Evolutionary conservation across 108 stramenopile species (phyloP).

Genomic region (Nannochloropsis granulata): DNA sequence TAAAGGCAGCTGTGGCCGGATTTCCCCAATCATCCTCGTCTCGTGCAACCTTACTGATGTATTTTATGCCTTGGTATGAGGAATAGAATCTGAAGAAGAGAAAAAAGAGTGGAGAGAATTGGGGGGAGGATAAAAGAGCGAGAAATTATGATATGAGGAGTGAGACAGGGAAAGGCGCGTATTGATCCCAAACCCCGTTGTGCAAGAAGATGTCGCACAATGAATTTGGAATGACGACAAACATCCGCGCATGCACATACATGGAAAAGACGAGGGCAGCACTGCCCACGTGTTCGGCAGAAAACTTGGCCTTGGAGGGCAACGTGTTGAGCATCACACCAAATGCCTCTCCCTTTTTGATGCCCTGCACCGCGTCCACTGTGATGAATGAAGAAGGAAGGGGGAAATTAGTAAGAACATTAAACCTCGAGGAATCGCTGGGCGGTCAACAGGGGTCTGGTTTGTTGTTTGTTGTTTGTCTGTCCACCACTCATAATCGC

Average conservation of each 20-base stretch:
- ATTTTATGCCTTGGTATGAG: neutral
- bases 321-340: neutral
- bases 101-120: neutral
- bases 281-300: neutral
- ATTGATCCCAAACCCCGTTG: too few relatives aligned
- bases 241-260: neutral
- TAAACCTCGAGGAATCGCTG: too few relatives aligned
- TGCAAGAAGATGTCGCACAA: too few relatives aligned
- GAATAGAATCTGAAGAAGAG: neutral
- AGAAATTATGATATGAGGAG: too few relatives aligned
- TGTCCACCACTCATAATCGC: too few relatives aligned
- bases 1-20: neutral
- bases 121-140: neutral
- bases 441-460: too few relatives aligned
- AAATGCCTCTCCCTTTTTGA: neutral
- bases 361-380: neutral
- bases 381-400: neutral
- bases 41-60: neutral
- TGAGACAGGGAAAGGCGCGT: too few relatives aligned
- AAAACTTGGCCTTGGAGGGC: neutral
- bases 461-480: too few relatives aligned
- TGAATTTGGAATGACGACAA: too few relatives aligned
- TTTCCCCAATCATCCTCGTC: neutral
- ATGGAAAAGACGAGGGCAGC: neutral
- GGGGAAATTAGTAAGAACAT: too few relatives aligned